Percentiles rank a stretch among this genome's conserved stretches.
These are phyloP conservation scores for Monosporascus sp. DNA, from an alignment of 2,329 filamentous ascomycete genomes.

Conservation along the genomic window DNA sequence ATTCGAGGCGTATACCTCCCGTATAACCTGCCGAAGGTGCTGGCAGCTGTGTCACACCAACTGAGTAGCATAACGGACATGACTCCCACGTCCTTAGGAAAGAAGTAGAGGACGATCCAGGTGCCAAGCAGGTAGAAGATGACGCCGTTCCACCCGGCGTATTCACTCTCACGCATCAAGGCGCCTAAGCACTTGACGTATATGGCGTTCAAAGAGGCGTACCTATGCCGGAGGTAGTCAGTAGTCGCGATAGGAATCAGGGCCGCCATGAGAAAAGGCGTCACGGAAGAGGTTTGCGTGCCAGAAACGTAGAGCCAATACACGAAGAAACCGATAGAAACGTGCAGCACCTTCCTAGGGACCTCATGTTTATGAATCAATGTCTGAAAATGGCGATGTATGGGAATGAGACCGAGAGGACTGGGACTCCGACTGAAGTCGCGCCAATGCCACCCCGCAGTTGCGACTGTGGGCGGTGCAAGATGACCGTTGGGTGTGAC, in stretches of 20 bases:
- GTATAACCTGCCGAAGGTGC: constrained; percentile 86
- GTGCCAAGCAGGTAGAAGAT: constrained; percentile 94
- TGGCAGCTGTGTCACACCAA: constrained; percentile 97
- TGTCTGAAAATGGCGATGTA: constrained; percentile 84
- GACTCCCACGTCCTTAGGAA: constrained; percentile 89
- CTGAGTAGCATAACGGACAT: constrained; percentile 86
- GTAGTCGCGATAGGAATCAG: constrained; percentile 79
- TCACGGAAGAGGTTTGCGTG: constrained; percentile 70
- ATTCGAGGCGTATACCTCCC: constrained; percentile 85
- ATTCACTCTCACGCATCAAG: constrained; percentile 96
- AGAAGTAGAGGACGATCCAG: constrained; percentile 78
- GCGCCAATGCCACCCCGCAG: constrained; percentile 68
- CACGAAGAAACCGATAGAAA: constrained; percentile 94
- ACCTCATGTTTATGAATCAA: constrained; percentile 98
- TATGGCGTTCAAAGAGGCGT: constrained; percentile 73
- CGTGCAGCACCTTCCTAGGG: constrained; percentile 85
- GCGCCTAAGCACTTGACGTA: constrained; percentile 84
- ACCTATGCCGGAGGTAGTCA: constrained; percentile 80
- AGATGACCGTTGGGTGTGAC: constrained; percentile 60
- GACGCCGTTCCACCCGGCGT: constrained; percentile 89
- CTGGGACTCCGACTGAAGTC: constrained; percentile 89
- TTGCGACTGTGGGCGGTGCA: constrained; percentile 58
- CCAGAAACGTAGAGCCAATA: constrained; percentile 80
- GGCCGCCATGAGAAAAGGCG: constrained; percentile 75
- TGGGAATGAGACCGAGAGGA: constrained; percentile 88